Evolutionary conservation across 352 stramenopile species (phyloP).

Genomic region (Phytophthora pisi): DNA sequence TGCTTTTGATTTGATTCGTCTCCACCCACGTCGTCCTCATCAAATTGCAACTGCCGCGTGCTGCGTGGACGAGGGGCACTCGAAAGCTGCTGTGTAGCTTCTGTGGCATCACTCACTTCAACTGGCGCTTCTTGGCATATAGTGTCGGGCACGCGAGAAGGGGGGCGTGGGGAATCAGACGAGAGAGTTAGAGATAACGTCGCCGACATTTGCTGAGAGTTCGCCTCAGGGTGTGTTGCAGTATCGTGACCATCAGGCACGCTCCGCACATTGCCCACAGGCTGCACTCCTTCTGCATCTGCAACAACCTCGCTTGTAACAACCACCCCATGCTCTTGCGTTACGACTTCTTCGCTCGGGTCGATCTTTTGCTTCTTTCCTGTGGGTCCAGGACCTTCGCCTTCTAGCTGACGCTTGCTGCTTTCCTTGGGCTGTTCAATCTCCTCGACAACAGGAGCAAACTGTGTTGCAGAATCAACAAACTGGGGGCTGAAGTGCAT

Average conservation of each 20-base stretch:
- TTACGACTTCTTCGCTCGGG: neutral
- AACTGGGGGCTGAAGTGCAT: slow-evolving; percentile 70
- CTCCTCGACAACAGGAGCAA: slow-evolving; percentile 10
- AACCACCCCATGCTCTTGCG: neutral
- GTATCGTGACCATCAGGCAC: neutral
- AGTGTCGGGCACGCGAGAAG: neutral
- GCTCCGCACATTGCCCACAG: neutral
- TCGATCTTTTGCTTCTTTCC: slow-evolving; percentile 20
- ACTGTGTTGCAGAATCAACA: slow-evolving; percentile 42
- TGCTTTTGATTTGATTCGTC: slow-evolving; percentile 10
- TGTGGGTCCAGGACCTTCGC: neutral
- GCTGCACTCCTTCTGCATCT: neutral
- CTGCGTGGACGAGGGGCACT: slow-evolving; percentile 25
- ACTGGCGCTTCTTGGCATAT: slow-evolving; percentile 1
- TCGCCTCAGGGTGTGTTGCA: slow-evolving; percentile 39
- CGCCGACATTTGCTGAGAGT: slow-evolving; percentile 37
- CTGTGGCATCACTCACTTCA: slow-evolving; percentile 1
- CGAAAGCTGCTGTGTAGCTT: slow-evolving; percentile 16
- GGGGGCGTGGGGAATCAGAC: slow-evolving; percentile 27
- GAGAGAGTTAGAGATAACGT: slow-evolving; percentile 24
- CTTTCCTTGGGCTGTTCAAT: neutral
- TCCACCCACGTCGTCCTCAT: slow-evolving; percentile 12
- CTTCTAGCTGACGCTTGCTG: slow-evolving; percentile 9
- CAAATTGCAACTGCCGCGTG: slow-evolving; percentile 61
- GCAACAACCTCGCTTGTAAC: neutral